These are phyloP conservation scores for Chalciporus sp. DNA, from an alignment of 1,284 basidiomycete species.

Conservation along the genomic window DNA sequence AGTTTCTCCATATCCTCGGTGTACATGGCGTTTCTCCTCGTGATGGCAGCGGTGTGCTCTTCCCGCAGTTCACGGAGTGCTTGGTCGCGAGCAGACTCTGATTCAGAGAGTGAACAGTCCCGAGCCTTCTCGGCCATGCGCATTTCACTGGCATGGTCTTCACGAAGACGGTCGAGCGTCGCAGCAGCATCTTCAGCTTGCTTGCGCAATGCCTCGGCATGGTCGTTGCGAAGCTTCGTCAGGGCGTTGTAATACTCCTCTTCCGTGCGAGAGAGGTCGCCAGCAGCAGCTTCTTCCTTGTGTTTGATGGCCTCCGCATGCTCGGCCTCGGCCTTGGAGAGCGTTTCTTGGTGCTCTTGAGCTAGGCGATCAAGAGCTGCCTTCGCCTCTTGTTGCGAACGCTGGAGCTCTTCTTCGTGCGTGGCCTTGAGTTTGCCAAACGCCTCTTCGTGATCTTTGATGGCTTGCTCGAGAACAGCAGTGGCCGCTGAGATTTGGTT, in stretches of 20 bases:
- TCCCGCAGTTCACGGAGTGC: slow-evolving; percentile 66
- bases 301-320: slow-evolving; percentile 58
- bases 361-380: slow-evolving; percentile 46
- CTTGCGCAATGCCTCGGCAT: slow-evolving; percentile 62
- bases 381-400: slow-evolving; percentile 51
- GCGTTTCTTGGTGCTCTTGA: slow-evolving; percentile 53
- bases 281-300: slow-evolving; percentile 59
- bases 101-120: slow-evolving; percentile 71
- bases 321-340: slow-evolving; percentile 54
- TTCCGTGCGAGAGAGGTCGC: slow-evolving; percentile 64
- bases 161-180: slow-evolving; percentile 63
- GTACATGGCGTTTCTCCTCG: slow-evolving; percentile 65
- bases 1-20: slow-evolving; percentile 62
- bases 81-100: slow-evolving; percentile 62
- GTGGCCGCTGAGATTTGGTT: slow-evolving; percentile 47
- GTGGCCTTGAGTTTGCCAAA: slow-evolving; percentile 51
- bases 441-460: slow-evolving; percentile 52
- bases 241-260: slow-evolving; percentile 80
- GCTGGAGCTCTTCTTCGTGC: slow-evolving; percentile 50
- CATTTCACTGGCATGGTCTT: slow-evolving; percentile 70
- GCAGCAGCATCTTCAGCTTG: slow-evolving; percentile 61
- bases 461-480: slow-evolving; percentile 47
- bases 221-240: slow-evolving; percentile 69
- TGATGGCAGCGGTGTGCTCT: slow-evolving; percentile 64
- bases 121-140: slow-evolving; percentile 73